Evolutionary conservation across 495 filamentous ascomycete species (phyloP), one percentile per base, ranked within the genome.

Genomic region (Coniosporium apollinis): DNA sequence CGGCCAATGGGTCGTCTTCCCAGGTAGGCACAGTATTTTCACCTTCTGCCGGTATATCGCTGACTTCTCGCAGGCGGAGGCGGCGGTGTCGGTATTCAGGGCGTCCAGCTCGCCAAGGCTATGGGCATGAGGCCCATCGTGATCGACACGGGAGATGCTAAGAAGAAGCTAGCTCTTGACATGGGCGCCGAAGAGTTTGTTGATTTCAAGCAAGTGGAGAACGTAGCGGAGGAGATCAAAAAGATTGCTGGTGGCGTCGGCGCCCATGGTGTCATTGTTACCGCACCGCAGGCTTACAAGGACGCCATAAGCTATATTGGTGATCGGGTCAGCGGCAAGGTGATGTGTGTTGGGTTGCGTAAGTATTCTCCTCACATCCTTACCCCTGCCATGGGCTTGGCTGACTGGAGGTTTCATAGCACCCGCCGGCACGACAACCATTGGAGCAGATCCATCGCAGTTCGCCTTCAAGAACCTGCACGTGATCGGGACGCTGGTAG

Each of bases 61-160:
- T 26, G 24, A 26, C 24, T 9, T 26, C 24, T n/a, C 9, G 24
- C 24, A 26, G 30, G 60, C 26, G 60, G 52, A 4, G 57, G 57
- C 15, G 57, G 57, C 15, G 57, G 57, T 21, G 57, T 60, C 9
- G 57, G 57, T 2, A 54, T 57, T 22, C 57, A 60, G 37, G 57
- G 57, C 11, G 47, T 60, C 31, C 55, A 58, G 44, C 43, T 60
- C 3, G 57, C 57, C 2, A 55, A 57, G 42, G 64, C 62, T 2
- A 68, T 70, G 62, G 66, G 66, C 0, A 59, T 69, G 54, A 54
- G 63, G 4, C 61, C 64, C 0, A 60, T 70, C n/a, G 66, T 64
- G 7, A 54, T 69, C 5, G 66, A 70, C 33, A 57, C 50, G 0
- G 66, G 65, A 0, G 46, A 38, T 1, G 44, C 45, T 0, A 70